Evolutionary conservation across 1,139 yeast genomes (phyloP), one percentile per base, ranked within the genome.

Genomic region (Saccharomyces hybrid): DNA sequence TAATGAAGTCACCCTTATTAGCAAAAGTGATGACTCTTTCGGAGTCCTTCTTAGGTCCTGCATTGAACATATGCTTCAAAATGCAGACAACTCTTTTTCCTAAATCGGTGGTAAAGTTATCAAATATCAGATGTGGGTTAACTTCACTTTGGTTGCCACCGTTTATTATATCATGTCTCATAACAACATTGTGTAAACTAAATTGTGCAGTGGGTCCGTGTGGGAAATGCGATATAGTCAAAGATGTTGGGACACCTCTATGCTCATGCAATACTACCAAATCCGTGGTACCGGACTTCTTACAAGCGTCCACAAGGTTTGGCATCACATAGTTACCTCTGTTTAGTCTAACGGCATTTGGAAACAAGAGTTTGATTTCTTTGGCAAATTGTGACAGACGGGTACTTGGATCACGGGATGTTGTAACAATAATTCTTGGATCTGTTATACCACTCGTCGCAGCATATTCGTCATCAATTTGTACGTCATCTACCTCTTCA

Each of bases 191-290:
- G 73, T 93, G 99, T 58, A 93, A 76, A 5, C 98, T 88, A 75
- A 93, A 95, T 47, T 88, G 86, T 41, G 95, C 95, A 3, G 97
- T 88, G 27, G 99, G 99, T 0, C 99, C 99, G 70, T 93, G 97
- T 4, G 99, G 99, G 71, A 95, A 88, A 76, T 93, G 99, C 48
- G 95, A 86, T 38, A 93, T 75, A 1, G 99, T 93, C 57, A 93
- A 67, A 1, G 97, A 88, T 0, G 97, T 90, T 52, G 99, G 99
- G 0, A 89, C 93, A 79, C 99, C 99, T 72, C 99, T 80, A 72
- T 93, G 99, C 71, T 93, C 99, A 71, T 93, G 99, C 46, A 95
- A 73, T 5, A 95, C 78, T 24, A 93, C 76, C 64, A 95, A 74
- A 69, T 93, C 99, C 2, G 95, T 85, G 9, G 93, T 83, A 9